A percentile compares a stretch with the other conserved stretches of the same genome.
Conservation (phyloP, 768 basidiomycete genomes). For the Epithele typhae region DNA sequence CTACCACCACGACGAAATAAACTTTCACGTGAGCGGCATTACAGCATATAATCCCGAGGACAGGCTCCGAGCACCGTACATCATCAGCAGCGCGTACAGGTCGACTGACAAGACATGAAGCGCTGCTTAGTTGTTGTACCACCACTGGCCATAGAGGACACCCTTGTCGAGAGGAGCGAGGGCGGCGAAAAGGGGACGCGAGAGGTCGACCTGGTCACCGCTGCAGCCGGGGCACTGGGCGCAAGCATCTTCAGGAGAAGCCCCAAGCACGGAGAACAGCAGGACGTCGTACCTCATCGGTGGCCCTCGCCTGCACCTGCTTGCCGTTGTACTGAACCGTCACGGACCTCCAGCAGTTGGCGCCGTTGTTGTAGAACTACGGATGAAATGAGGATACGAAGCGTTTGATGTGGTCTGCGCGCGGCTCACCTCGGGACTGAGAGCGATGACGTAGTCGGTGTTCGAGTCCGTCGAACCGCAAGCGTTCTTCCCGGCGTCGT, state of each 20-base stretch:
- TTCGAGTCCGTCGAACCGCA: slow-evolving; percentile 16
- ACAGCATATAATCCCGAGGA: too few relatives aligned
- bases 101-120: not conserved
- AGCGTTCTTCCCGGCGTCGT: slow-evolving; percentile 21
- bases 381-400: not conserved
- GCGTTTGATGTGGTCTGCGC: too few relatives aligned
- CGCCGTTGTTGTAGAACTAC: slow-evolving; percentile 56
- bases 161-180: slow-evolving; percentile 48
- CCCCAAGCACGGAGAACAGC: too few relatives aligned
- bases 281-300: slow-evolving; percentile 58
- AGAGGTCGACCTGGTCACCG: slow-evolving; percentile 62
- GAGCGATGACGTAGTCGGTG: slow-evolving; percentile 40
- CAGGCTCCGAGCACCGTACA: too few relatives aligned
- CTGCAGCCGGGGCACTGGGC: slow-evolving; percentile 64
- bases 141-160: slow-evolving; percentile 61
- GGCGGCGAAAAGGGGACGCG: slow-evolving; percentile 57
- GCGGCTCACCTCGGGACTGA: slow-evolving; percentile 26
- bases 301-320: slow-evolving; percentile 51
- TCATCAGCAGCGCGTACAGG: too few relatives aligned
- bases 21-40: not conserved
- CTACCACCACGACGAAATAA: too few relatives aligned
- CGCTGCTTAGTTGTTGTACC: slow-evolving; percentile 38
- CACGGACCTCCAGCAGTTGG: slow-evolving; percentile 56
- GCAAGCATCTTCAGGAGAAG: not conserved
- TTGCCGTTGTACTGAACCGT: slow-evolving; percentile 59